Evolutionary conservation across 768 basidiomycete genomes (phyloP).

Genomic region (Tulasnella sp.): DNA sequence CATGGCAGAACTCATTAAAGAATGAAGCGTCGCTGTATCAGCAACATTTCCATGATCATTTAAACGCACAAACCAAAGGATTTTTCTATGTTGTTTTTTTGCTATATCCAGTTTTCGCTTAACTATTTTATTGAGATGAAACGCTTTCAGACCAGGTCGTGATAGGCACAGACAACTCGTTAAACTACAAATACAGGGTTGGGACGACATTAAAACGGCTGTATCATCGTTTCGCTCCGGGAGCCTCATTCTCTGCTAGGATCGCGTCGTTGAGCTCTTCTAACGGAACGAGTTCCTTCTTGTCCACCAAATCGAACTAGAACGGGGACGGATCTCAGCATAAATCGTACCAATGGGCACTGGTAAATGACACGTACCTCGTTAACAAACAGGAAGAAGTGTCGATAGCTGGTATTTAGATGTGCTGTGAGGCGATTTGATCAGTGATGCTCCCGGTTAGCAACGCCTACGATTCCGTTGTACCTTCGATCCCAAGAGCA

Average conservation of each 20-base stretch:
- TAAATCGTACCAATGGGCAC: conserved; percentile 18
- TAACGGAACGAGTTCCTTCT: conserved; percentile 89
- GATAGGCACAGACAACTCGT: too few species aligned
- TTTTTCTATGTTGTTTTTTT: too few species aligned
- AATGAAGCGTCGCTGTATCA: neutral
- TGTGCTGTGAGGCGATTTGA: conserved; percentile 53
- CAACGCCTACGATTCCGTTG: conserved; percentile 18
- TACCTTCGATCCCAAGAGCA: conserved; percentile 95
- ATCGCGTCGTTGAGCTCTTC: conserved; percentile 95
- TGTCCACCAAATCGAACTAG: conserved; percentile 89
- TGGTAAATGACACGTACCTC: conserved; percentile 51
- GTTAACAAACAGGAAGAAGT: conserved; percentile 94
- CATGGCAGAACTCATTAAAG: conserved; percentile 6
- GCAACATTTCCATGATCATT: too few species aligned
- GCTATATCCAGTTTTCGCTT: too few species aligned
- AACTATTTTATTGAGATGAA: too few species aligned
- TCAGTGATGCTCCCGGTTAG: neutral
- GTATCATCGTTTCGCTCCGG: neutral
- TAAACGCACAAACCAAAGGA: too few species aligned
- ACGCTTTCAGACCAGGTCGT: too few species aligned
- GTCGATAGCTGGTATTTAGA: conserved; percentile 94
- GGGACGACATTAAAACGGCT: neutral
- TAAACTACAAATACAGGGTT: neutral
- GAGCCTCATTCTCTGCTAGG: conserved; percentile 41
- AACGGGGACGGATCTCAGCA: neutral